Evolutionary conservation across 345 rosid species (phyloP), one percentile per base, ranked within the genome.

Genomic region (Combretum micranthum): DNA sequence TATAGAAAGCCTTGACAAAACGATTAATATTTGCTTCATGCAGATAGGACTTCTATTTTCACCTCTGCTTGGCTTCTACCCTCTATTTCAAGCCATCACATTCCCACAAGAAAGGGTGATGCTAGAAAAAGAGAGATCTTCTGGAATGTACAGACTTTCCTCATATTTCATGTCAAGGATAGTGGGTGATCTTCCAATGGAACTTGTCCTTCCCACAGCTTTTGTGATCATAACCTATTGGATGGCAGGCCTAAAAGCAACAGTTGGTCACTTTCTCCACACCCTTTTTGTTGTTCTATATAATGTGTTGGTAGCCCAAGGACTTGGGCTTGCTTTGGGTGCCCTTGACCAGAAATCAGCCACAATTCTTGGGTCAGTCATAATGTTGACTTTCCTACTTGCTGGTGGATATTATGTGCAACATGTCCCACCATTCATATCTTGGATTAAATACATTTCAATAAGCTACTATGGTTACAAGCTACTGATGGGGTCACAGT

Each of bases 41-140:
- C 83, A 93, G 89, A 77, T 87, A 20, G 91, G 94, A 23, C 66
- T 87, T 1, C 73, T 89, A 47, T 85, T 85, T 93, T 89, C 65
- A 52, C 54, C 25, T 64, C 80, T 12, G 78, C 77, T 20, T 87
- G 85, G 75, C 2, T 77, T 85, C 72, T 82, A 72, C 73, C 87
- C 99, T 23, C 64, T 93, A 22, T 75, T 79, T 57, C 81, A 87
- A 53, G 88, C 94, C 42, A 82, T 80, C 67, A 83, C 88, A 4
- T 87, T 86, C 69, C 99, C 99, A 2, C 77, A 74, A 53, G 96
- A 93, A 57, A 69, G 99, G 0, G 44, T 55, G 26, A 86, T 93
- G 99, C 96, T 93, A 2, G 80, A 65, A 55, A 89, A 86, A 64
- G 98, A 92, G 62, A 71, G 93, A 15, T 86, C 97, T 32, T 78